A percentile compares a stretch with the other conserved stretches of the same genome.
phyloP scores from a whole-genome alignment of 2,329 filamentous ascomycete species.

The Fusarium nurragi region DNA sequence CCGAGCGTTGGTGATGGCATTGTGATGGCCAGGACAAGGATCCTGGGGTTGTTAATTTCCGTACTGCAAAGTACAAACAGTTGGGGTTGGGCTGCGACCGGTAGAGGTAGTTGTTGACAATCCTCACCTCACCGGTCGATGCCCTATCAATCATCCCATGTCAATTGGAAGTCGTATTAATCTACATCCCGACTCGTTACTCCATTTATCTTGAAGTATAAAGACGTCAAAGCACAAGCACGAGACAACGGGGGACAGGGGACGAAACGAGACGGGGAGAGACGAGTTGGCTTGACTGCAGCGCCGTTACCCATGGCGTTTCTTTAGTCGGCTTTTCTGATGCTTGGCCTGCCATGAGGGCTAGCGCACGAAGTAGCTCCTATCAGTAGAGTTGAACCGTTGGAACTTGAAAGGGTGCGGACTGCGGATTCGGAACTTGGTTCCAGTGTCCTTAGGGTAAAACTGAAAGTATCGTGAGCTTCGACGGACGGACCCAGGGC shows the following conservation, averaged over 20 bases:
- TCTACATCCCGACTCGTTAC: conserved; percentile 17
- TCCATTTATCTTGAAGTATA: neutral
- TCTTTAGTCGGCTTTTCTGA: conserved; percentile 29
- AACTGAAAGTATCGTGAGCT: neutral
- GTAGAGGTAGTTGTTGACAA: conserved; percentile 4
- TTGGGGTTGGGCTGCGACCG: conserved; percentile 28
- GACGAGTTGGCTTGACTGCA: conserved; percentile 7
- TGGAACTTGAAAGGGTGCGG: neutral
- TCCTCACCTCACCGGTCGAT: conserved; percentile 22
- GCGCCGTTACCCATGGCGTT: conserved; percentile 35
- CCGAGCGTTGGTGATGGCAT: conserved; percentile 29
- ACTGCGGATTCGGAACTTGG: conserved; percentile 29
- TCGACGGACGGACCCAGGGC: neutral
- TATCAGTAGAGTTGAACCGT: neutral
- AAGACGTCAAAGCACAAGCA: conserved; percentile 3
- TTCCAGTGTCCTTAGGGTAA: neutral
- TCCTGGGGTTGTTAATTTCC: neutral
- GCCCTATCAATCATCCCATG: conserved; percentile 26
- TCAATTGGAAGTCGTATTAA: neutral
- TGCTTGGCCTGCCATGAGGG: conserved; percentile 29
- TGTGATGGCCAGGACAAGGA: conserved; percentile 24
- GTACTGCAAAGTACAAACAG: neutral
- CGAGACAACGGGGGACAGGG: conserved; percentile 19
- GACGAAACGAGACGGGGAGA: neutral
- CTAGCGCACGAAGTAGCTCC: conserved; percentile 12